These are phyloP conservation scores for Balamuthia mandrillaris DNA, from an alignment of 208 protist genomes.

Conservation along the genomic window DNA sequence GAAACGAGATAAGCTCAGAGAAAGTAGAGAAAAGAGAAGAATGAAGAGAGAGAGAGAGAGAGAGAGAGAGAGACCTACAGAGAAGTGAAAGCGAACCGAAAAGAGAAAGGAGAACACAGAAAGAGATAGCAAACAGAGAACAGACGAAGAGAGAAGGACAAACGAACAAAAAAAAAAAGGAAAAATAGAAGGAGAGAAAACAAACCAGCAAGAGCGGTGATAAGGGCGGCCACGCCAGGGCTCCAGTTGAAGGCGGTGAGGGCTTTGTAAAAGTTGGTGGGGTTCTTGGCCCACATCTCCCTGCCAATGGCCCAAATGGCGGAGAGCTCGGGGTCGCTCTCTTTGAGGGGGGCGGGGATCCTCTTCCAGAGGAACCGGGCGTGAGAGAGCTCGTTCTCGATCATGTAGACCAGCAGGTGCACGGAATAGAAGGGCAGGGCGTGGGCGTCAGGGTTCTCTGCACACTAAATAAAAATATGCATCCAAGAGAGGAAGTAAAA, in stretches of 20 bases:
- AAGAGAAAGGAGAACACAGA: too few species aligned
- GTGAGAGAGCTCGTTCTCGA: slow-evolving; percentile 16
- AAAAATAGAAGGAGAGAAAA: too few species aligned
- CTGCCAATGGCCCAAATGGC: slow-evolving; percentile 35
- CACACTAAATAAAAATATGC: not conserved
- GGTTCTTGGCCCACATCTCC: slow-evolving; percentile 33
- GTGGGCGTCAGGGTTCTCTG: slow-evolving; percentile 36
- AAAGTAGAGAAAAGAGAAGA: too few species aligned
- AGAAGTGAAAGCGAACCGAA: too few species aligned
- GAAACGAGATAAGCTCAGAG: too few species aligned
- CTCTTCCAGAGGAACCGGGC: slow-evolving; percentile 28
- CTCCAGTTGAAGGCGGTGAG: slow-evolving; percentile 32
- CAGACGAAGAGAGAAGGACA: too few species aligned
- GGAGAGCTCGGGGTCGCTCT: slow-evolving; percentile 19
- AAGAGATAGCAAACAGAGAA: too few species aligned
- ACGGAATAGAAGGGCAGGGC: not conserved
- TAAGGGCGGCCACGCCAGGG: slow-evolving; percentile 5
- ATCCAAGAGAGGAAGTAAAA: too few species aligned
- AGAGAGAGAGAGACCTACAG: too few species aligned
- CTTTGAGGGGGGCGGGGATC: slow-evolving; percentile 21
- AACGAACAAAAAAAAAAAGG: too few species aligned
- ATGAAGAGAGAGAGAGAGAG: too few species aligned
- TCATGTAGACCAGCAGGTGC: slow-evolving; percentile 21
- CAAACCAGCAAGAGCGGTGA: slow-evolving; percentile 12
- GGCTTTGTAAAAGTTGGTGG: slow-evolving; percentile 14